Percentiles rank a stretch among this genome's conserved stretches.
phyloP scores from a whole-genome alignment of 2,329 filamentous ascomycete genomes.

The Stachybotrys echinatus region DNA sequence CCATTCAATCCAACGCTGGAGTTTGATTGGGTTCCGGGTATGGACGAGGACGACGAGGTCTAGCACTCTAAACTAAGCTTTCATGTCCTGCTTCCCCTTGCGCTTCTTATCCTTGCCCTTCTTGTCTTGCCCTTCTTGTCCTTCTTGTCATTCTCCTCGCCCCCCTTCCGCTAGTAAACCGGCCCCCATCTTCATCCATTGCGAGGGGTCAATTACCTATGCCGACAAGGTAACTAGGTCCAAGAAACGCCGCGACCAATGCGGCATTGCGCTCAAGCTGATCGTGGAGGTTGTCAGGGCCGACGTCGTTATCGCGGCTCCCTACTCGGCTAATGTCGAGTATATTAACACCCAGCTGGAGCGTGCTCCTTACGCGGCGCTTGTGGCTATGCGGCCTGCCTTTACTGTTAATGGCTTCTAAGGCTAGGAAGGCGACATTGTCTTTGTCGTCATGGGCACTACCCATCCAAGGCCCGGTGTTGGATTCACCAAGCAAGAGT shows the following conservation, averaged over 20 bases:
- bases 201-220: conserved; percentile 1
- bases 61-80: no score
- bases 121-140: no score
- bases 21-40: no score
- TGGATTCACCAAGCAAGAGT: conserved; percentile 8
- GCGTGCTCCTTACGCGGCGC: conserved; percentile 4
- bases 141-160: no score
- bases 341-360: conserved; percentile 6
- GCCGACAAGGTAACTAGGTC: conserved; percentile 3
- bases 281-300: conserved; percentile 6
- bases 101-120: no score
- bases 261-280: conserved; percentile 11
- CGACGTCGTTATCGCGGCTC: conserved; percentile 8
- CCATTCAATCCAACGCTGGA: no score
- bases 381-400: conserved; percentile 7
- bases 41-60: no score
- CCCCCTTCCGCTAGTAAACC: conserved; percentile 2
- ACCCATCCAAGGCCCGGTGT: conserved; percentile 2
- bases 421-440: conserved; percentile 15
- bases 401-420: conserved; percentile 14
- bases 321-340: conserved; percentile 12
- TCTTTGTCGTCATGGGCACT: conserved; percentile 13
- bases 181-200: conserved; percentile 13
- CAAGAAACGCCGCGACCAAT: conserved; percentile 7
- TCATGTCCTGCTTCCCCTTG: no score